These are phyloP conservation scores for Kluyveromyces lactis DNA, from an alignment of 805 yeast species.

Conservation along the genomic window DNA sequence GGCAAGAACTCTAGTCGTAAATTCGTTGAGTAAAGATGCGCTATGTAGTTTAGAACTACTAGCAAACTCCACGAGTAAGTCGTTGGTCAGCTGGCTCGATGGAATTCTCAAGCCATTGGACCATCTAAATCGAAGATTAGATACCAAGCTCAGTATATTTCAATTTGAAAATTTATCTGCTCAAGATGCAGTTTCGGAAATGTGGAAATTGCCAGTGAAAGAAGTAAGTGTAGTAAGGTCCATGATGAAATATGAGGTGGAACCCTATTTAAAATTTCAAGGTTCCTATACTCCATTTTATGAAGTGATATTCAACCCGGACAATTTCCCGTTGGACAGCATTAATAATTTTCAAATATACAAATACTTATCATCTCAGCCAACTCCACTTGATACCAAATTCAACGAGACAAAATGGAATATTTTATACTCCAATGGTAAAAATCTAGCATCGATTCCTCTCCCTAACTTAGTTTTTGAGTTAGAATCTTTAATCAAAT, in stretches of 20 bases:
- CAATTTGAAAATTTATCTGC: constrained; percentile 18
- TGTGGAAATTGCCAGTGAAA: constrained; percentile 7
- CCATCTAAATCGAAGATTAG: constrained; percentile 16
- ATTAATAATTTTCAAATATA: constrained; percentile 13
- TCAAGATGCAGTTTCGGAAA: constrained; percentile 9
- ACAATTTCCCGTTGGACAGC: constrained; percentile 13
- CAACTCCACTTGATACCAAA: background rate
- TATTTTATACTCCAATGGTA: constrained; percentile 19
- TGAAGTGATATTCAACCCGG: constrained; percentile 9
- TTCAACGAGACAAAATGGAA: background rate
- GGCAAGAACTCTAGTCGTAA: constrained; percentile 19
- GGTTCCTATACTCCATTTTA: constrained; percentile 11
- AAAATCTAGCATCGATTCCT: constrained; percentile 6
- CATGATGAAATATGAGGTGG: constrained; percentile 12
- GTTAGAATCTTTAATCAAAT: constrained; percentile 9
- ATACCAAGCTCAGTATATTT: constrained; percentile 9
- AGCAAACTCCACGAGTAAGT: constrained; percentile 1
- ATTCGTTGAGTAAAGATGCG: constrained; percentile 15
- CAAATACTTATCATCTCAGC: constrained; percentile 2
- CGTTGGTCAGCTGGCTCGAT: constrained; percentile 20
- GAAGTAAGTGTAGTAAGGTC: constrained; percentile 4
- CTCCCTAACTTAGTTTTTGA: constrained; percentile 4
- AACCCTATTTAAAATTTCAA: constrained; percentile 17
- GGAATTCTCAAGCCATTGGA: constrained; percentile 25
- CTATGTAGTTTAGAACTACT: constrained; percentile 15